These are phyloP conservation scores for Salmacisia buchloeana DNA, from an alignment of 1,284 basidiomycete species.

Conservation along the genomic window DNA sequence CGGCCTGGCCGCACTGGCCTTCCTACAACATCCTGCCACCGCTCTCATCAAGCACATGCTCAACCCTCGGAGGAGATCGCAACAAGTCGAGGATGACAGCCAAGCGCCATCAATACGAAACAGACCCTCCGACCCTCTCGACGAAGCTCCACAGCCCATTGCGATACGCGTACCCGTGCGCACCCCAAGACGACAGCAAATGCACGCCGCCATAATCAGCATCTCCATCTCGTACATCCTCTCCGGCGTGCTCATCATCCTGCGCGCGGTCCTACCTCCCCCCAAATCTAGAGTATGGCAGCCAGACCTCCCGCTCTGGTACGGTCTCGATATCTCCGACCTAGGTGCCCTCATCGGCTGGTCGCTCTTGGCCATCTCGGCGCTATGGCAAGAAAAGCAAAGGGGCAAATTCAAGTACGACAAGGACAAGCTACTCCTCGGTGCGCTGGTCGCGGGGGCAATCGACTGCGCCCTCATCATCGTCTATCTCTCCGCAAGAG, in stretches of 20 bases:
- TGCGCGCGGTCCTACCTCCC: slow-evolving; percentile 39
- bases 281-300: slow-evolving; percentile 25
- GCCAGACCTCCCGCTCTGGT: slow-evolving; percentile 31
- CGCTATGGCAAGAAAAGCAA: slow-evolving; percentile 30
- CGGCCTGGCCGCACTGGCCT: slow-evolving; percentile 22
- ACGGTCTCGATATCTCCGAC: slow-evolving; percentile 32
- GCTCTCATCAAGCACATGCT: neutral
- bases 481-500: slow-evolving; percentile 24
- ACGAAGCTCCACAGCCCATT: slow-evolving; percentile 26
- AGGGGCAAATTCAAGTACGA: slow-evolving; percentile 30
- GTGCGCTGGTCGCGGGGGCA: too few species aligned
- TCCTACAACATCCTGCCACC: slow-evolving; percentile 19
- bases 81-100: neutral
- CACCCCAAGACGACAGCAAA: slow-evolving; percentile 30
- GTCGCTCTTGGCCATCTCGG: slow-evolving; percentile 30
- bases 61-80: neutral
- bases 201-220: slow-evolving; percentile 20
- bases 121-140: neutral
- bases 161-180: slow-evolving; percentile 39
- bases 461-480: slow-evolving; percentile 17
- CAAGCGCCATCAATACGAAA: neutral
- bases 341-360: slow-evolving; percentile 38
- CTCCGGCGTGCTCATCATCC: slow-evolving; percentile 38
- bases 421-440: slow-evolving; percentile 36
- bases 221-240: slow-evolving; percentile 32